Evolutionary conservation across 768 basidiomycete genomes (phyloP).

Genomic region (Kwoniella newhampshirensis): DNA sequence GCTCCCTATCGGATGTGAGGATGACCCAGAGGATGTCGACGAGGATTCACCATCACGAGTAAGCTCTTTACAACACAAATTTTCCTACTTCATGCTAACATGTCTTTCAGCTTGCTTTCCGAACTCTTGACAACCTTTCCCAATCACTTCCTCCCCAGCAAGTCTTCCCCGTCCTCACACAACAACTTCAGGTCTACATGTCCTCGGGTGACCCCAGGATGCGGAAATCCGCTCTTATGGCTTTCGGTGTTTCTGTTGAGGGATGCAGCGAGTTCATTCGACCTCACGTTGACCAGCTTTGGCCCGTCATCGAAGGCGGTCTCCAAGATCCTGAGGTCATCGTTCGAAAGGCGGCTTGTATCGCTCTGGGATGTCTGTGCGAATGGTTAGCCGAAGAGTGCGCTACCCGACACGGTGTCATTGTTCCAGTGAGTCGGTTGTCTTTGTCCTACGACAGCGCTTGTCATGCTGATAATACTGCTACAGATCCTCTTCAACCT

Average conservation of each 20-base stretch:
- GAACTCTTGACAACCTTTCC: conserved; percentile 87
- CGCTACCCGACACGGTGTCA: conserved; percentile 69
- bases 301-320: conserved; percentile 90
- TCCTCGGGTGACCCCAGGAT: conserved; percentile 70
- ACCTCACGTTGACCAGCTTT: conserved; percentile 82
- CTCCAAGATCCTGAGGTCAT: conserved; percentile 76
- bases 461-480: conserved; percentile 5
- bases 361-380: conserved; percentile 91
- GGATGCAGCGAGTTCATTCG: conserved; percentile 98
- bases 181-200: conserved; percentile 80
- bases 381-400: conserved; percentile 97
- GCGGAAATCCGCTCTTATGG: conserved; percentile 90
- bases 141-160: conserved; percentile 90
- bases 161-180: conserved; percentile 88
- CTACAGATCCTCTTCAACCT: conserved; percentile 84
- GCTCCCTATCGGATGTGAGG: conserved; percentile 90
- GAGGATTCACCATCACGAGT: conserved; percentile 86
- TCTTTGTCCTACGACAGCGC: background rate
- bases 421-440: conserved; percentile 69
- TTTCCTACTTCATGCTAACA: conserved; percentile 2
- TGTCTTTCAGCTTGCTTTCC: conserved; percentile 73
- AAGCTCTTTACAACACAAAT: conserved; percentile 46
- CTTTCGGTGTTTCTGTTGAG: conserved; percentile 92
- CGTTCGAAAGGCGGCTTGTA: conserved; percentile 93
- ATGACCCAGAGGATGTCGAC: conserved; percentile 88